Conservation (phyloP, 805 yeast species). For the Candida michaelii region DNA sequence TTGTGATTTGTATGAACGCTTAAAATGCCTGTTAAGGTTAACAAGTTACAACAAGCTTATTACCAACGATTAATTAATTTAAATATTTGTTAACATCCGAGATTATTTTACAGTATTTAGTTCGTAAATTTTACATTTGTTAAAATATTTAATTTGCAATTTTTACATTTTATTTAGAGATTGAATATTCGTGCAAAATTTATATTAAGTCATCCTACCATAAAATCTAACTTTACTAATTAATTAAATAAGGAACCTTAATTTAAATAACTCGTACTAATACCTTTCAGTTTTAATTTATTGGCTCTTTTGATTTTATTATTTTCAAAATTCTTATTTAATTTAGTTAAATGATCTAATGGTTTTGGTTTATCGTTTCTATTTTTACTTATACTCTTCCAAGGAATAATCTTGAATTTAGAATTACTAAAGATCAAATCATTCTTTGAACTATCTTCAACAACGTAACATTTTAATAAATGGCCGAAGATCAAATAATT, state of each 20-base stretch:
- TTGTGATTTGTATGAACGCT: too few relatives aligned
- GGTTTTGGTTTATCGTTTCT: slow-evolving; percentile 59
- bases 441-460: slow-evolving; percentile 58
- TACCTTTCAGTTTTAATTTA: slow-evolving; percentile 56
- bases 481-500: slow-evolving; percentile 89
- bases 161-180: too few relatives aligned
- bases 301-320: slow-evolving; percentile 45
- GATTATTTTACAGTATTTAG: too few relatives aligned
- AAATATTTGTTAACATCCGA: too few relatives aligned
- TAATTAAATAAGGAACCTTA: too few relatives aligned
- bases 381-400: slow-evolving; percentile 52
- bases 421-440: slow-evolving; percentile 60
- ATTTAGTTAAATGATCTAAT: slow-evolving; percentile 54
- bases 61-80: too few relatives aligned
- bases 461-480: slow-evolving; percentile 59
- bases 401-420: slow-evolving; percentile 59
- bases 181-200: too few relatives aligned
- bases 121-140: neutral
- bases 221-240: too few relatives aligned
- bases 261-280: slow-evolving; percentile 32
- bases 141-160: neutral
- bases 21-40: too few relatives aligned
- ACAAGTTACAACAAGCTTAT: too few relatives aligned
- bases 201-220: too few relatives aligned
- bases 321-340: slow-evolving; percentile 46